These are phyloP conservation scores for Nidularia pulvinata DNA, from an alignment of 768 basidiomycete genomes.

Conservation along the genomic window DNA sequence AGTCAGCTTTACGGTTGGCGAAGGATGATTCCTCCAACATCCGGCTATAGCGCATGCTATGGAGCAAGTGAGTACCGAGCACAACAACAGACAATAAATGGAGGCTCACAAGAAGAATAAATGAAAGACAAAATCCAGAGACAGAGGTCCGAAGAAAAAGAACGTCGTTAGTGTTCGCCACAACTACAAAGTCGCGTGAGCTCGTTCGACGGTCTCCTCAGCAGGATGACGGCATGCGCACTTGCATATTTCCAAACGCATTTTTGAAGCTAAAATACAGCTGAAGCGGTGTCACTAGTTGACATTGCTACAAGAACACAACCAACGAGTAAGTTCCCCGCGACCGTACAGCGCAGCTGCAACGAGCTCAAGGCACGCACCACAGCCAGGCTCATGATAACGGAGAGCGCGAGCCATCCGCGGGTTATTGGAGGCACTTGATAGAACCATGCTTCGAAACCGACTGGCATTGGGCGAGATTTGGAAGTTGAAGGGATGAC, in stretches of 20 bases:
- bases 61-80: neutral
- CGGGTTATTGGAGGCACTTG: constrained; percentile 94
- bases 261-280: constrained; percentile 92
- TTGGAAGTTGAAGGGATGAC: no score
- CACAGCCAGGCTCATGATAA: constrained; percentile 83
- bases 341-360: neutral
- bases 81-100: neutral
- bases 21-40: constrained; percentile 98
- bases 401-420: constrained; percentile 79
- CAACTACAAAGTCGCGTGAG: constrained; percentile 40
- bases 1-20: constrained; percentile 88
- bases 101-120: constrained; percentile 94
- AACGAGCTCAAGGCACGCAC: constrained; percentile 42
- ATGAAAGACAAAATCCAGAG: constrained; percentile 94
- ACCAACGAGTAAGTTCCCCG: constrained; percentile 3
- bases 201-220: neutral
- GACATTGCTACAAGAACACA: constrained; percentile 71
- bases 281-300: constrained; percentile 87
- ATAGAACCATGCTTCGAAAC: constrained; percentile 87
- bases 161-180: constrained; percentile 93
- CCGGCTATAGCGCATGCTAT: constrained; percentile 94
- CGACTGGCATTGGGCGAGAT: constrained; percentile 61
- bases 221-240: constrained; percentile 19
- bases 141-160: constrained; percentile 94
- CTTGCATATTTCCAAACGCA: constrained; percentile 82